Base-by-base conservation (phyloP, 2,329 filamentous ascomycete species). In the Verticillium dahliae region DNA sequence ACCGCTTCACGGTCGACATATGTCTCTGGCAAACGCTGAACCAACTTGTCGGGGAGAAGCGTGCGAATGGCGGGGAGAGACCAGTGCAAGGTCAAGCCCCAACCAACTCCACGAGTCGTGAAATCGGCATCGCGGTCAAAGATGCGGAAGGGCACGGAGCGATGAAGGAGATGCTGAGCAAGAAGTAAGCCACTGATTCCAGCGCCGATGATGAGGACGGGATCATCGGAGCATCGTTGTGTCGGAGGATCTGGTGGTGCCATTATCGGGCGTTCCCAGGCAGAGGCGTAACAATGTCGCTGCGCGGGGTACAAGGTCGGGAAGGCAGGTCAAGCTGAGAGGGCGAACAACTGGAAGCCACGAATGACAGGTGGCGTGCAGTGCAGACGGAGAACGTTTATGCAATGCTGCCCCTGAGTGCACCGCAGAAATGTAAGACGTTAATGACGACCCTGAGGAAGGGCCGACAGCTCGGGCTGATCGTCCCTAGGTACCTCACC, bases 31-130 rank as follows among this genome's bases (percentile, higher is more conserved):
- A 86, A 70, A 0, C 76, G 75, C 2, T 69, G 67, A 3, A 78
- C 69, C 6, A 86, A 70, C 13, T 79, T 71, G 0, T 75, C 68
- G 0, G 84, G 81, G 34, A 88, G 73, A 27, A 87, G 74, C 7
- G 75, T 69, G 55, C 80, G 75, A 50, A 88, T 73, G 1, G 76
- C 77, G 0, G 80, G 76, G 10, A 87, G 76, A 4, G 82, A 83
- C 85, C 85, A 89, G 68, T 88, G 84, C 61, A 89, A 74, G 0
- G 85, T 88, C 61, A 89, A 74, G 3, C 85, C 86, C 87, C 85
- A 89, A 64, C 86, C 85, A 4, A 78, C 74, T 22, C 73, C 81
- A 37, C 79, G 81, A 34, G 76, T 76, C 61, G 71, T 74, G 52
- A 81, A 74, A 50, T 80, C 76, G 5, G 68, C 62, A 65, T 83